phyloP scores from a whole-genome alignment of 78 protist species.

The Planoprotostelium fungivorum region DNA sequence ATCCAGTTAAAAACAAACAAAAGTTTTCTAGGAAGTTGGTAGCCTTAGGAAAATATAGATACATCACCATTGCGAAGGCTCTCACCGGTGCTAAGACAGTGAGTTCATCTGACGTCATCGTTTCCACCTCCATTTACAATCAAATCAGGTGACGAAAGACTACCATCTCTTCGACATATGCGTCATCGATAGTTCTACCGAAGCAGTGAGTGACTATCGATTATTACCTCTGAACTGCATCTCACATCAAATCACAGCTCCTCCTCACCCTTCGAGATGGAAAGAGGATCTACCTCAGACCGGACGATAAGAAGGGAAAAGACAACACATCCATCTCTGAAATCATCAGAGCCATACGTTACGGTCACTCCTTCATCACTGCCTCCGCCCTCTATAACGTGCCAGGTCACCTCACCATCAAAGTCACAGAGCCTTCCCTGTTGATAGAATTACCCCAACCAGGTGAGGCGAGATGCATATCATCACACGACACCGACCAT shows the following conservation, averaged over 20 bases:
- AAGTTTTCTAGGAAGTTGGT: neutral
- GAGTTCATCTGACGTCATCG: neutral
- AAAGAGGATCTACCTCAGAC: neutral
- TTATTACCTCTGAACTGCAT: too few species aligned
- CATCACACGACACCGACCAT: neutral
- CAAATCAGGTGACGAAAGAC: neutral
- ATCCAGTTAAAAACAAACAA: neutral
- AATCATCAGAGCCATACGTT: neutral
- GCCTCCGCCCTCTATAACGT: neutral
- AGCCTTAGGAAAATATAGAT: neutral
- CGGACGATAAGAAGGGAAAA: neutral
- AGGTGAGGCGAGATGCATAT: neutral
- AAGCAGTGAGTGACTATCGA: too few species aligned
- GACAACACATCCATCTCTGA: neutral
- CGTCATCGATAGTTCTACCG: neutral
- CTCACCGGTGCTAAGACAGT: neutral
- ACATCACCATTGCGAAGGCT: neutral
- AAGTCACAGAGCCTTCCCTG: neutral
- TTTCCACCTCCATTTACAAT: too few species aligned
- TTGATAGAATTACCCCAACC: neutral
- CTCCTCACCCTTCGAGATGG: neutral
- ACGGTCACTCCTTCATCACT: neutral
- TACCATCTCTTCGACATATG: neutral
- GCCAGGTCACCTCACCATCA: neutral
- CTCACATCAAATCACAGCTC: neutral